Evolutionary conservation across 306 rosid species (phyloP), one percentile per base, ranked within the genome.

Genomic region (Neltuma alba): DNA sequence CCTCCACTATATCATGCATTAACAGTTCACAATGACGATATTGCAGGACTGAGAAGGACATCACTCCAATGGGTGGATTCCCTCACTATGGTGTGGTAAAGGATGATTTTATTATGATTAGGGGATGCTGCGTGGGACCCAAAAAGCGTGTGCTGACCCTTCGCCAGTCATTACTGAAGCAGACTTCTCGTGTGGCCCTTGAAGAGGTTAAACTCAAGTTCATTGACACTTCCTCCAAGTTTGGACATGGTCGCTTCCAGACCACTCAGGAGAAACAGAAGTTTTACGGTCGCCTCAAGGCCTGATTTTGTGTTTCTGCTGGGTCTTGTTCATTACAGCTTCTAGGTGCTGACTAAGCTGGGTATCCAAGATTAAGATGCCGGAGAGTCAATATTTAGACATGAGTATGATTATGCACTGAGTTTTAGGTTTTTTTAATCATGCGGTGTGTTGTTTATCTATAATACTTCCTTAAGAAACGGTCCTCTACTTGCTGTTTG

Each of bases 201-300:
- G 97, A 91, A 67, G 94, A 91, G 33, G 89, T 91, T 76, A 89
- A 87, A 42, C 80, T 89, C 62, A 92, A 91, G 88, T 92, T 92
- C 80, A 87, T 92, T 0, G 97, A 91, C 76, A 88, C 97, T 7
- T 91, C 96, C 0, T 93, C 97, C 38, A 91, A 93, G 58, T 91
- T 89, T 62, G 97, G 96, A n/a, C 97, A 93, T 68, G 97, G 96
- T 2, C 92, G 92, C 67, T 93, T 93, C 88, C 96, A 93, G 86
- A 85, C 92, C 13, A 75, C 83, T 3, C 82, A 84, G 73, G 97
- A 93, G 90, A 93, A 93, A 65, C 85, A 85, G 1, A 91, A 80
- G 91, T 92, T 85, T 72, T 92, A 75, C 41, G 92, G 97, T 48
- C 89, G 92, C 7, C 60, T 83, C 82, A 91, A 89, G 76, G 88